These are phyloP conservation scores for Begonia peltatifolia DNA, from an alignment of 306 rosid species.

Conservation along the genomic window DNA sequence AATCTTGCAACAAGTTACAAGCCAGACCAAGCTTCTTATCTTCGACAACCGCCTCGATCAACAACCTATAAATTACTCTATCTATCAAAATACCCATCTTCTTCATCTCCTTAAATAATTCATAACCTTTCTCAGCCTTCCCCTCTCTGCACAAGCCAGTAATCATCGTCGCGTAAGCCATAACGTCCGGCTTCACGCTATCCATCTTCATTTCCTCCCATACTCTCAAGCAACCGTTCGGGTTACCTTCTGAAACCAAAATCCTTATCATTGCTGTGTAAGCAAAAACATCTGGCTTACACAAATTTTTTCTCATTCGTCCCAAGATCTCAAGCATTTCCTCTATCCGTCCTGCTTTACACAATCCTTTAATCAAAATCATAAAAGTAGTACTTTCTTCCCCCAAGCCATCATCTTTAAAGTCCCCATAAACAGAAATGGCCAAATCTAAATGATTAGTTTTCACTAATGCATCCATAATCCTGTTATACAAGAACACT, in stretches of 20 bases:
- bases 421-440: constrained; percentile 47
- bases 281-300: constrained; percentile 75
- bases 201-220: constrained; percentile 80
- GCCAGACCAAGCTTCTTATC: constrained; percentile 40
- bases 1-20: constrained; percentile 61
- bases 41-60: constrained; percentile 57
- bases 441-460: constrained; percentile 51
- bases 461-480: constrained; percentile 60
- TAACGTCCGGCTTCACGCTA: constrained; percentile 39
- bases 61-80: constrained; percentile 47
- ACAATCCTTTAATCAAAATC: constrained; percentile 67
- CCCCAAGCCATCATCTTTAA: constrained; percentile 42
- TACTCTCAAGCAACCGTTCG: constrained; percentile 55
- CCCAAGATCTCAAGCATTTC: constrained; percentile 51
- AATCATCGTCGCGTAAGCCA: constrained; percentile 67
- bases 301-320: constrained; percentile 51
- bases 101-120: constrained; percentile 76
- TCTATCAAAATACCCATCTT: constrained; percentile 53
- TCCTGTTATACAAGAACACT: constrained; percentile 60
- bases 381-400: constrained; percentile 73
- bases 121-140: constrained; percentile 41
- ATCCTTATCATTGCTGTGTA: constrained; percentile 55
- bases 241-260: constrained; percentile 35
- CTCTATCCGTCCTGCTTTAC: constrained; percentile 43
- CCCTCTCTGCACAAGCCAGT: constrained; percentile 43